phyloP scores from a whole-genome alignment of 805 yeast genomes.

The Danielia reshetovae region DNA sequence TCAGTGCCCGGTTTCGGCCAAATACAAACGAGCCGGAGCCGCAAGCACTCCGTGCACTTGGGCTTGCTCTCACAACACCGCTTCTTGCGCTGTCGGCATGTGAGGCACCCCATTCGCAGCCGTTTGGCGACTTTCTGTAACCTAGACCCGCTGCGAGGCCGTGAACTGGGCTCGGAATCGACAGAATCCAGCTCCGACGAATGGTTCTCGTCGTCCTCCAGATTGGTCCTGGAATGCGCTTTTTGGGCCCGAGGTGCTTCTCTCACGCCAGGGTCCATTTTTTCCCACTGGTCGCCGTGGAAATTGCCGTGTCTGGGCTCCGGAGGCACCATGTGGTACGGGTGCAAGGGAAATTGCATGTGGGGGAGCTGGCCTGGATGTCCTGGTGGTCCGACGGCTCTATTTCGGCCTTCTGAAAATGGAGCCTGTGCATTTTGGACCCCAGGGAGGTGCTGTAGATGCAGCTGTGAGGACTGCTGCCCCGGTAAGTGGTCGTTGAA shows the following conservation, averaged over 20 bases:
- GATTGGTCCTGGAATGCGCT: neutral
- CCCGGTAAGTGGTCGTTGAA: neutral
- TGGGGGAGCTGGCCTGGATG: conserved; percentile 1
- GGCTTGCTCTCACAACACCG: conserved; percentile 74
- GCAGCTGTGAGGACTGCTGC: neutral
- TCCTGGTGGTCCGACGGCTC: neutral
- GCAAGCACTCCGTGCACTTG: conserved; percentile 59
- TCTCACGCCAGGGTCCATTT: conserved; percentile 8
- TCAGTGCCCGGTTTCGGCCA: conserved; percentile 76
- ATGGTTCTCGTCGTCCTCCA: neutral
- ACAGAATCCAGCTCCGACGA: neutral
- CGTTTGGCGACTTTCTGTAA: conserved; percentile 34
- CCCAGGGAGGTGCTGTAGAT: neutral
- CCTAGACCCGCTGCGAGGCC: conserved; percentile 1
- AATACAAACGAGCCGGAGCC: conserved; percentile 59
- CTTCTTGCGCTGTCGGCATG: conserved; percentile 75
- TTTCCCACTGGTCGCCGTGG: conserved; percentile 16
- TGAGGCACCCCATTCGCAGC: conserved; percentile 70
- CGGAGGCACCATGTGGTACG: conserved; percentile 6
- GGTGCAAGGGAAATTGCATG: conserved; percentile 11
- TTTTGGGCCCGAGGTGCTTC: conserved; percentile 1
- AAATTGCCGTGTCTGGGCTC: conserved; percentile 5
- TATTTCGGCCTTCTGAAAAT: too few species aligned
- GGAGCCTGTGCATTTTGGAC: neutral
- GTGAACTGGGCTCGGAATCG: neutral